Base-by-base conservation (phyloP, 1,284 basidiomycete genomes). In the Cerioporus squamosus region DNA sequence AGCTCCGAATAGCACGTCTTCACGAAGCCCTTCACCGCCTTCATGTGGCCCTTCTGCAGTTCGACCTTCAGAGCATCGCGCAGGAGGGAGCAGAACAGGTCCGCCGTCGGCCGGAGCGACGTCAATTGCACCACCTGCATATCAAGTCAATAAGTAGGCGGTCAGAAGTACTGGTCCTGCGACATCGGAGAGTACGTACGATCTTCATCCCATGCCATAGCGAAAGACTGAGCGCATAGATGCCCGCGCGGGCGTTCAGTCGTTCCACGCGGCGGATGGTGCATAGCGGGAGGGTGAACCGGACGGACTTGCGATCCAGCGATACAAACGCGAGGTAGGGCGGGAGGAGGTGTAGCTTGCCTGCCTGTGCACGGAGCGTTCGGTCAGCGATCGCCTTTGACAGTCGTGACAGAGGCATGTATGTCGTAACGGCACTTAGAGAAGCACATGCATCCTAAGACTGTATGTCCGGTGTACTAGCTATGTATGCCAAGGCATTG, bases 201-300 rank as follows among this genome's bases (percentile, higher is more conserved):
- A 98, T 92, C 79, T 97, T 93, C 83, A 94, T 88, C 45, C 93
- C 91, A 73, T 98, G 95, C 95, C 96, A 99, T 55, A 95, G 87
- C n/a, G 90, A 86, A 26, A 99, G 79, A 67, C 94, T 95, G 42
- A 99, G 83, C 5, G 97, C 97, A 72, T 98, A 98, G 29, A 98
- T 91, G 5, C 95, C 96, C 22, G 95, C 93, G 36, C 95, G 84
- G 20, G 93, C 91, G 74, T 95, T 95, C 52, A 95, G 79, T 42
- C 96, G 81, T 75, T 99, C 97, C n/a, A 99, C 97, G 42, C 97
- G 82, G 42, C 97, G 85, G 62, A 99, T 89, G 2, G 95, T 96
- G 60, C 92, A 95, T 38, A 99, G 81, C 44, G 97, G 97, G 18
- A 99, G 78, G 2, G 94, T 94, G 77, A 96, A 95, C 45, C 91